Conservation (phyloP, 305 asterid species). For the Fraxinus floribunda region DNA sequence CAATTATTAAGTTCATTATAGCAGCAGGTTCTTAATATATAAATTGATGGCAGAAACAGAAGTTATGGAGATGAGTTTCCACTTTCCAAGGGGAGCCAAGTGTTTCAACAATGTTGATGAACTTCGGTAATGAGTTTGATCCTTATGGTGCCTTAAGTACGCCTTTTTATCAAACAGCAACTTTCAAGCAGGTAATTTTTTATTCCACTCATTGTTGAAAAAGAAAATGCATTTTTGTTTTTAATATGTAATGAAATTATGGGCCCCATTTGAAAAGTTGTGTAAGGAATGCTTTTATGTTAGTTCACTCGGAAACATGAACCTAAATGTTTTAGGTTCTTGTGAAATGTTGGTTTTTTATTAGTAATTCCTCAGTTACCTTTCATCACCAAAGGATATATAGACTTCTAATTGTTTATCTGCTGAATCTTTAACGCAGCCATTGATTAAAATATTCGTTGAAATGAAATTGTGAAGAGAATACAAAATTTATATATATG, state of each 20-base stretch:
- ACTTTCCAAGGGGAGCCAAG: constrained; percentile 46
- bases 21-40: constrained; percentile 4
- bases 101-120: constrained; percentile 76
- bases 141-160: constrained; percentile 81
- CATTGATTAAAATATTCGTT: neutral
- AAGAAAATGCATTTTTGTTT: neutral
- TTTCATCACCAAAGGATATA: neutral
- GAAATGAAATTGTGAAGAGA: neutral
- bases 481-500: neutral
- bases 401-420: neutral
- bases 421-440: neutral
- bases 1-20: neutral
- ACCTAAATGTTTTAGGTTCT: neutral
- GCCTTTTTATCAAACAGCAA: constrained; percentile 94
- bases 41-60: constrained; percentile 37
- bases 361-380: neutral
- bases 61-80: constrained; percentile 27
- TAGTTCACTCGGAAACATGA: neutral
- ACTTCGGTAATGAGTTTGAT: constrained; percentile 80
- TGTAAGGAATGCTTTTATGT: neutral
- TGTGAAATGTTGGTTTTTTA: neutral
- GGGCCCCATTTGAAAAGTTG: neutral
- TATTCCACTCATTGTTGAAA: neutral
- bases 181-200: constrained; percentile 81
- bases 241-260: neutral